Evolutionary conservation across 2,329 filamentous ascomycete species (phyloP).

Genomic region (Daldinia sp.): DNA sequence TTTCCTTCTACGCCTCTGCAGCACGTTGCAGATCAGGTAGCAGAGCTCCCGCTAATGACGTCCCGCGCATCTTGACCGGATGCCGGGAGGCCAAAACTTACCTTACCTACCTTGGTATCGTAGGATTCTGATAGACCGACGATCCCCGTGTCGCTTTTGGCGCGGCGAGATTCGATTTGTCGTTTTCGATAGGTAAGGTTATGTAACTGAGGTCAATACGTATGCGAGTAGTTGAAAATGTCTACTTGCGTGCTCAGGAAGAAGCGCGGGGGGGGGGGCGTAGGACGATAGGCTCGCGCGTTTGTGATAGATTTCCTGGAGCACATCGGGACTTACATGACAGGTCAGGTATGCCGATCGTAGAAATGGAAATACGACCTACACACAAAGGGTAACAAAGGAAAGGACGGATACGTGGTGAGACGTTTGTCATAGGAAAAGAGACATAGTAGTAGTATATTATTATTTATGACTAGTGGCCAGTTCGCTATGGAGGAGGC

Average conservation of each 20-base stretch:
- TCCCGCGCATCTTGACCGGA: not conserved
- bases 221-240: not conserved
- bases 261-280: too few relatives aligned
- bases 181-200: too few relatives aligned
- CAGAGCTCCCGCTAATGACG: not conserved
- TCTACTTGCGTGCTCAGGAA: not conserved
- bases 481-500: not conserved
- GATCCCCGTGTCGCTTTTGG: not conserved
- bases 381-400: not conserved
- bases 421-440: too few relatives aligned
- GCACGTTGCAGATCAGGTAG: not conserved
- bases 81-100: not conserved
- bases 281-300: not conserved
- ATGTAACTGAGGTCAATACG: too few relatives aligned
- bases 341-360: conserved; percentile 15
- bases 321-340: conserved; percentile 6
- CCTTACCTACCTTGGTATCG: conserved; percentile 4
- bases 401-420: not conserved
- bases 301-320: conserved; percentile 5
- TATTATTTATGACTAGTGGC: not conserved
- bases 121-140: not conserved
- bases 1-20: not conserved
- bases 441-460: too few relatives aligned
- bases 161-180: not conserved
- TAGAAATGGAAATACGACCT: conserved; percentile 14